These are phyloP conservation scores for Myriosclerotinia curreyana DNA, from an alignment of 2,329 filamentous ascomycete species.

Conservation along the genomic window DNA sequence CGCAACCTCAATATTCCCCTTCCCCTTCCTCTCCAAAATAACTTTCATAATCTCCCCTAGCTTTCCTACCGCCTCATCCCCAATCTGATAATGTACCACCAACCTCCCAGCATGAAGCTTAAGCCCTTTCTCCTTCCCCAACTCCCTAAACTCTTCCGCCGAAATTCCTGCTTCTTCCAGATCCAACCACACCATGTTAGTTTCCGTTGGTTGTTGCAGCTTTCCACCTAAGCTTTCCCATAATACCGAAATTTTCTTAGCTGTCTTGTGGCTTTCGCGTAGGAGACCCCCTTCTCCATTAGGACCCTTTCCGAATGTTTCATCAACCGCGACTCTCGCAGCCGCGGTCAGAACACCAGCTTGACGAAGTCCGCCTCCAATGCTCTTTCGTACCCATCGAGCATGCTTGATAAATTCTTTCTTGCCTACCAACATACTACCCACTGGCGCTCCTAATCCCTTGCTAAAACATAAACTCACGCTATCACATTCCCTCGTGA, in stretches of 20 bases:
- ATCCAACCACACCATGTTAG: constrained; percentile 74
- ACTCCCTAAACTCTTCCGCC: constrained; percentile 50
- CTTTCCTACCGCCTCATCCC: constrained; percentile 54
- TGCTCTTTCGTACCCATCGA: constrained; percentile 74
- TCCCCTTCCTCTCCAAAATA: constrained; percentile 28
- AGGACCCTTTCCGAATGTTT: constrained; percentile 65
- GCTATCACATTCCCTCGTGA: constrained; percentile 67
- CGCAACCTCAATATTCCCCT: constrained; percentile 20
- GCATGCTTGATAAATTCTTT: constrained; percentile 59
- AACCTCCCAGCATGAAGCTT: constrained; percentile 55
- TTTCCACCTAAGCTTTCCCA: constrained; percentile 63
- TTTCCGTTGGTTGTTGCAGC: constrained; percentile 59
- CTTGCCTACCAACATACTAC: constrained; percentile 65
- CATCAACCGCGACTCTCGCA: constrained; percentile 72
- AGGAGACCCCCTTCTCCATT: constrained; percentile 61
- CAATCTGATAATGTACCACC: constrained; percentile 69
- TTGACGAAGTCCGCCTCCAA: constrained; percentile 77
- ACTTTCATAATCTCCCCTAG: constrained; percentile 48
- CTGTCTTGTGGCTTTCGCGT: constrained; percentile 57
- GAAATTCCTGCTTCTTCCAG: constrained; percentile 54
- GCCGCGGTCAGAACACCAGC: constrained; percentile 73
- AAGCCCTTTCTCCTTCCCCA: constrained; percentile 56
- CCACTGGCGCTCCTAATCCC: constrained; percentile 76
- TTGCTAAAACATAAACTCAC: constrained; percentile 79
- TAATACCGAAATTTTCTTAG: constrained; percentile 57